phyloP scores from a whole-genome alignment of 2,329 filamentous ascomycete species.

The Cordyceps cateniannulata region DNA sequence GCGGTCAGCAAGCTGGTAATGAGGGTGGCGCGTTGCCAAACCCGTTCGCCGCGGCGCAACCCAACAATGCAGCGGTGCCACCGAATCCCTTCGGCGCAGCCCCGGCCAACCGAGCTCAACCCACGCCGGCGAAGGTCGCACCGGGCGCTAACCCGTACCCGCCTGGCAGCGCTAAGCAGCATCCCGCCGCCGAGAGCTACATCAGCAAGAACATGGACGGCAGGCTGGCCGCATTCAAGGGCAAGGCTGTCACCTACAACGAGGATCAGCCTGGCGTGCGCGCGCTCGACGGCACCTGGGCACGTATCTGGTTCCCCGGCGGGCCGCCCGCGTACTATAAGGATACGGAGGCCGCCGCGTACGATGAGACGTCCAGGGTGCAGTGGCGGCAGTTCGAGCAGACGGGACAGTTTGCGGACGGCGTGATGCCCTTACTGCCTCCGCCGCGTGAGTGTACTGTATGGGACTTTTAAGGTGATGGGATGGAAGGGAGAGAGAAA shows the following conservation, averaged over 20 bases:
- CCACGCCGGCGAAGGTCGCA: slow-evolving; percentile 14
- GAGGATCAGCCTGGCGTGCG: slow-evolving; percentile 43
- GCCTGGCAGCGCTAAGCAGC: slow-evolving; percentile 36
- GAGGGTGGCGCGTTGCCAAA: neutral
- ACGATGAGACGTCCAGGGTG: slow-evolving; percentile 53
- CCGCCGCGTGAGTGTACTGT: slow-evolving; percentile 69
- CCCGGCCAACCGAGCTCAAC: neutral
- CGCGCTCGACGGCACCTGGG: slow-evolving; percentile 48
- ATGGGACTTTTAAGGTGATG: slow-evolving; percentile 57
- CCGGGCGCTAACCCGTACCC: slow-evolving; percentile 33
- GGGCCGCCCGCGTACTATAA: slow-evolving; percentile 59
- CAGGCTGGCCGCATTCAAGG: slow-evolving; percentile 54
- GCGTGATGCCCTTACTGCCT: slow-evolving; percentile 68
- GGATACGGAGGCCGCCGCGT: slow-evolving; percentile 55
- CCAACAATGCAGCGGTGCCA: slow-evolving; percentile 11
- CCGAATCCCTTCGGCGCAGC: slow-evolving; percentile 20
- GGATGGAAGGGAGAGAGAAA: too few relatives aligned
- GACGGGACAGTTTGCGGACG: slow-evolving; percentile 62
- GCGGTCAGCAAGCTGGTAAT: slow-evolving; percentile 1
- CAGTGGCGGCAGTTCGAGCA: slow-evolving; percentile 60
- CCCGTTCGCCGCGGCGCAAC: slow-evolving; percentile 2
- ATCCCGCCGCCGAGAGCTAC: slow-evolving; percentile 40
- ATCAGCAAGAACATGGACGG: slow-evolving; percentile 35
- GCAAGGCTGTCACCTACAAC: slow-evolving; percentile 52
- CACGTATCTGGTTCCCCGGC: slow-evolving; percentile 66